Base-by-base conservation (phyloP, 2,329 filamentous ascomycete genomes). In the Penicillium sp. region DNA sequence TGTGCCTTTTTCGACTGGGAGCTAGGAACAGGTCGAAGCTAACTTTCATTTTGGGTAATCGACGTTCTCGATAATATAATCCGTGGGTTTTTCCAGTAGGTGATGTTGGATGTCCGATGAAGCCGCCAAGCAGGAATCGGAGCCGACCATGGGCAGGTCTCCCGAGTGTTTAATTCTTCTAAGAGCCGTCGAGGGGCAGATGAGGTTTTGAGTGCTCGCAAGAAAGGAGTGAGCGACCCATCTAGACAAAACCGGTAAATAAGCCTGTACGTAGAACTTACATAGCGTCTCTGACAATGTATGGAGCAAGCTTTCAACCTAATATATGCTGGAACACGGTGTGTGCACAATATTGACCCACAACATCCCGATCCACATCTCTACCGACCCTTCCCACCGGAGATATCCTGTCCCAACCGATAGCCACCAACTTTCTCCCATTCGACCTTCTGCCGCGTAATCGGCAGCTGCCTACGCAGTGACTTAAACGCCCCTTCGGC, bases 351-450 rank as follows among this genome's bases (percentile, higher is more conserved):
- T 31, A 15, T 11, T 17, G 3, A 41, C 15, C 35, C 35, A 15
- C 35, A 41, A 41, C 35, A 41, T 15, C 35, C 35, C 2, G 11
- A 13, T 41, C 3, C 26, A 26, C 26, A 6, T 7, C 15, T 19
- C 56, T 58, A 69, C 64, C 72, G 69, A 44, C 69, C 70, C 73
- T 87, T 87, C 57, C 88, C 88, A 54, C 90, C 89, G 19, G 89
- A 88, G 76, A 92, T 91, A 74, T 92, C 90, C 78, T 92, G 90
- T 29, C 91, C 91, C 69, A 96, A 83, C 64, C 92, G 85, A 82
- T 99, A 99, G 69, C 92, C 93, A 50, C 92, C 90, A 68, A 99
- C 92, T 84, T 97, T 97, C 79, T 99, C 94, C 95, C 95, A 99
- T 81, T 99, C 95, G 70, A 99, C 94, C 86, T 97, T 97, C 83